Conservation (phyloP, 2,329 filamentous ascomycete genomes). For the Rhynchosporium secalis region DNA sequence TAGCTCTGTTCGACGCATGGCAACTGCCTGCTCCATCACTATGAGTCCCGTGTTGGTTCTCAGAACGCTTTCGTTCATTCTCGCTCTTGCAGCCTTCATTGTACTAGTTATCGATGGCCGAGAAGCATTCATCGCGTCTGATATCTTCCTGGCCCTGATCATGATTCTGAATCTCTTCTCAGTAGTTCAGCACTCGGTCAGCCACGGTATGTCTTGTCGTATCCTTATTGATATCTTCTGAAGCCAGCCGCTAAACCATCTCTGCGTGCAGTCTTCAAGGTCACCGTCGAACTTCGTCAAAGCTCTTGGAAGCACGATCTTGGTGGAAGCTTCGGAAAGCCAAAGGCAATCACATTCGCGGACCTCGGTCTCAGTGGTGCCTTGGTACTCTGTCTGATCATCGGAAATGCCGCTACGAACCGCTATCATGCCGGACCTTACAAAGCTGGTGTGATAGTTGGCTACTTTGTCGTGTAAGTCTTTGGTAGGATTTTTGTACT, state of each 20-base stretch:
- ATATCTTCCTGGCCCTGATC: slow-evolving; percentile 19
- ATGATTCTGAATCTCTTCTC: slow-evolving; percentile 22
- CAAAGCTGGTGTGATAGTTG: slow-evolving; percentile 20
- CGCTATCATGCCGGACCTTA: slow-evolving; percentile 14
- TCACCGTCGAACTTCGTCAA: slow-evolving; percentile 24
- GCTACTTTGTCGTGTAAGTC: slow-evolving; percentile 29
- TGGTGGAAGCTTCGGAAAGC: slow-evolving; percentile 5
- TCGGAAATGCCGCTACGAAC: slow-evolving; percentile 10
- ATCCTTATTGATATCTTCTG: no score
- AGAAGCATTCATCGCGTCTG: slow-evolving; percentile 21
- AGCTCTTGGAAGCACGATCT: slow-evolving; percentile 14
- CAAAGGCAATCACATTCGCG: slow-evolving; percentile 15
- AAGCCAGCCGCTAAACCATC: no score
- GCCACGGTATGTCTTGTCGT: not conserved
- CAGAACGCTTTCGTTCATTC: slow-evolving; percentile 13
- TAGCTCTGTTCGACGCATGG: not conserved
- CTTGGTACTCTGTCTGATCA: slow-evolving; percentile 20
- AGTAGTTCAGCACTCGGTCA: slow-evolving; percentile 19
- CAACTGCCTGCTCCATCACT: slow-evolving; percentile 16
- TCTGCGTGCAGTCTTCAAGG: slow-evolving; percentile 16
- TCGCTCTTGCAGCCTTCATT: slow-evolving; percentile 19
- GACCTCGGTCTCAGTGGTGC: slow-evolving; percentile 19
- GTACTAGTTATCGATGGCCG: slow-evolving; percentile 19
- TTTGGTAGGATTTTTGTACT: not conserved
- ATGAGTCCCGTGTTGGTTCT: slow-evolving; percentile 15